These are phyloP conservation scores for Sclerotinia sclerotiorum DNA, from an alignment of 2,329 filamentous ascomycete genomes.

Conservation along the genomic window DNA sequence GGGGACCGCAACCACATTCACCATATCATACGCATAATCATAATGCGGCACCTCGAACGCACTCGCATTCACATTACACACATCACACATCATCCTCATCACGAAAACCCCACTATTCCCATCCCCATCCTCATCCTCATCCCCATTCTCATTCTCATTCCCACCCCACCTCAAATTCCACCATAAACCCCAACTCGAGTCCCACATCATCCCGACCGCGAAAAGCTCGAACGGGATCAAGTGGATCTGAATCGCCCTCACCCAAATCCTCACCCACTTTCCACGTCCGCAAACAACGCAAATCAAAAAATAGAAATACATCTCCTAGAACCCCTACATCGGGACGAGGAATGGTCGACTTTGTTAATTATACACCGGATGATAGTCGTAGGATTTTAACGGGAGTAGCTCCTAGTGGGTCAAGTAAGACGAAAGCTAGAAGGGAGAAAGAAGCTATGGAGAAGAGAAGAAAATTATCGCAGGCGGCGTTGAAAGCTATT, in stretches of 20 bases:
- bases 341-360: conserved; percentile 51
- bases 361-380: conserved; percentile 86
- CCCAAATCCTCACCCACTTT: conserved; percentile 25
- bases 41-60: conserved; percentile 12
- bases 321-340: conserved; percentile 43
- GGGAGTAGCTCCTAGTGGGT: conserved; percentile 88
- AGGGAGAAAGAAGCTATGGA: conserved; percentile 86
- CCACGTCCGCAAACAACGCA: conserved; percentile 36
- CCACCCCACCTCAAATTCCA: neutral
- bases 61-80: conserved; percentile 22
- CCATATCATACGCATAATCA: conserved; percentile 15
- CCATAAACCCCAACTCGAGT: too few relatives aligned
- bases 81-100: conserved; percentile 17
- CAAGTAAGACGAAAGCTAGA: conserved; percentile 90
- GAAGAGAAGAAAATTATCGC: conserved; percentile 65
- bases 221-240: conserved; percentile 25
- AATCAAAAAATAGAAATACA: conserved; percentile 30
- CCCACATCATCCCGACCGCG: neutral
- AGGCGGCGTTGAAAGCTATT: conserved; percentile 68
- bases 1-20: conserved; percentile 19
- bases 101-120: conserved; percentile 21
- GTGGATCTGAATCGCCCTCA: conserved; percentile 27
- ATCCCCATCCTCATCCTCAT: neutral
- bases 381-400: conserved; percentile 79
- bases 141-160: neutral